Percentiles rank a stretch among this genome's conserved stretches.
These are phyloP conservation scores for Exserohilum turcica DNA, from an alignment of 2,329 filamentous ascomycete species.

Conservation along the genomic window DNA sequence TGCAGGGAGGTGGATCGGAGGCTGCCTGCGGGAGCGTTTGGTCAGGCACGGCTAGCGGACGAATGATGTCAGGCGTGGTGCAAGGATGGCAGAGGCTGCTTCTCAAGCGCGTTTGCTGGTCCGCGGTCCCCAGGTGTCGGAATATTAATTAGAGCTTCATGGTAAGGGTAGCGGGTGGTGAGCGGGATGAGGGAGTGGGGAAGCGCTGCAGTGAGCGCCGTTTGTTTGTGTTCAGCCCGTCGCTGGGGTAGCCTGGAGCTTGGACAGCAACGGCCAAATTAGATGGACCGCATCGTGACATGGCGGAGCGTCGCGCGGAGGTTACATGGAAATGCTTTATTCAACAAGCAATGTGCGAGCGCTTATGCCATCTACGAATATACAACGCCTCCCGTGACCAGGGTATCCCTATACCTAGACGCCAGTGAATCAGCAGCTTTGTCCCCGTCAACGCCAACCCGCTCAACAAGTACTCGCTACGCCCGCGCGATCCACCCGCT, in stretches of 20 bases:
- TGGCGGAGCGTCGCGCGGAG: neutral
- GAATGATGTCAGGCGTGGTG: constrained; percentile 20
- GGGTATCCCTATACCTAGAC: constrained; percentile 31
- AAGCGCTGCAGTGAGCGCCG: constrained; percentile 17
- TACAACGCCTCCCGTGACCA: constrained; percentile 15
- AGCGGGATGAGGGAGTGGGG: constrained; percentile 9
- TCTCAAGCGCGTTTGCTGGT: constrained; percentile 7
- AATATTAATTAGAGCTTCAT: constrained; percentile 27
- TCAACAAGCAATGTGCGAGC: constrained; percentile 9
- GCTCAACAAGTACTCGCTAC: constrained; percentile 43
- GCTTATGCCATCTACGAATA: neutral
- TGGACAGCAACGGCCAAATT: constrained; percentile 4
- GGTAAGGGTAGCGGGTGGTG: constrained; percentile 13
- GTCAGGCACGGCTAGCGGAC: constrained; percentile 8
- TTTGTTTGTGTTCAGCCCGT: constrained; percentile 26
- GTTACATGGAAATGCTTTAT: constrained; percentile 2
- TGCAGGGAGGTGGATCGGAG: constrained; percentile 27
- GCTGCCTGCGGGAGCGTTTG: constrained; percentile 25
- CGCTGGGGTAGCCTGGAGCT: constrained; percentile 14
- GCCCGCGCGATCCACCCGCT: constrained; percentile 90
- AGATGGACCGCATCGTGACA: neutral
- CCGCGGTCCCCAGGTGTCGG: constrained; percentile 8
- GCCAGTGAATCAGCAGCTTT: constrained; percentile 1
- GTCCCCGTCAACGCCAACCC: neutral
- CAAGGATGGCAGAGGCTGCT: constrained; percentile 5